Percentiles rank a stretch among this genome's conserved stretches.
Conservation (phyloP, 2,329 filamentous ascomycete species). For the Akanthomyces dipterigenus region DNA sequence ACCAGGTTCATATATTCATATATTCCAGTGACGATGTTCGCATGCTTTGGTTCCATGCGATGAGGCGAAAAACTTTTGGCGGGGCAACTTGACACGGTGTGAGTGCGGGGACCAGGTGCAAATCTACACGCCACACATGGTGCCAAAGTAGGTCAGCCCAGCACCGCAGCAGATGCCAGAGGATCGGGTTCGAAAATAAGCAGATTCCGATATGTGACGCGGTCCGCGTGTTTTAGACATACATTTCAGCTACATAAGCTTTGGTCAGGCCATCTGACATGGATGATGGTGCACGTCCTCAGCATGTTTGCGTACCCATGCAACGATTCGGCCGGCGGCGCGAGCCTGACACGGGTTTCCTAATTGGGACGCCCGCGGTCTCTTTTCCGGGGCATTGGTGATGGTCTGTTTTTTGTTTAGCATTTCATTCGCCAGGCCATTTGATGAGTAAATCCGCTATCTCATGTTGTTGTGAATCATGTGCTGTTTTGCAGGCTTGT, state of each 20-base stretch:
- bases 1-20: neutral
- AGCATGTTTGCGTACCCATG: neutral
- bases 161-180: too few relatives aligned
- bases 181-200: too few relatives aligned
- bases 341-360: slow-evolving; percentile 8
- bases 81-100: slow-evolving; percentile 9
- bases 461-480: too few relatives aligned
- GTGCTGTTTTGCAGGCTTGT: neutral
- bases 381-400: neutral
- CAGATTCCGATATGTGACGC: too few relatives aligned
- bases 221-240: too few relatives aligned
- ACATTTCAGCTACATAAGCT: neutral
- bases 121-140: neutral
- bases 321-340: neutral
- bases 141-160: neutral
- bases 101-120: slow-evolving; percentile 7
- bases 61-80: slow-evolving; percentile 10
- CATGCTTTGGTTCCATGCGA: neutral
- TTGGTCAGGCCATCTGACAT: too few relatives aligned
- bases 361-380: neutral
- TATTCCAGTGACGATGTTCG: too few relatives aligned
- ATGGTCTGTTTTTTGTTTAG: neutral
- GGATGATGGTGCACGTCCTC: neutral
- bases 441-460: neutral
- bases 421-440: neutral